Base-by-base conservation (phyloP, 2,329 filamentous ascomycete species). In the Paecilomyces fulvus region DNA sequence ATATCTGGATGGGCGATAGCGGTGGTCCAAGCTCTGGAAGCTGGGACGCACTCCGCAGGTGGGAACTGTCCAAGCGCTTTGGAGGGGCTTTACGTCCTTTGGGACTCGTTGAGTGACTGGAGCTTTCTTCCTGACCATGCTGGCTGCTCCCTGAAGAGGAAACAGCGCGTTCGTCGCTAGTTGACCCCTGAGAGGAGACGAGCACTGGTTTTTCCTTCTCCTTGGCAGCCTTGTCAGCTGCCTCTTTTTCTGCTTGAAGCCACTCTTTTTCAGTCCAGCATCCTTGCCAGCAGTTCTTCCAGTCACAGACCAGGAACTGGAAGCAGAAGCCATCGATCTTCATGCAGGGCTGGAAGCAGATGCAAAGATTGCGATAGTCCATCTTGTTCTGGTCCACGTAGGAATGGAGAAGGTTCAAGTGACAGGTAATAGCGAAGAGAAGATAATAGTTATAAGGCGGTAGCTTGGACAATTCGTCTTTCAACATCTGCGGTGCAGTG, bases 371-470 rank as follows among this genome's bases (percentile, higher is more conserved):
- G 68, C 90, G 86, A 70, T 92, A 96, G 69, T 95, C 90, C 92
- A 97, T 97, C 77, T 95, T 96, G 81, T 96, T 97, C 78, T 92
- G 92, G 61, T 95, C 90, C 23, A 91, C 88, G 71, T 95, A 92
- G 1, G 90, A 91, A 64, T 96, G 85, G 9, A 97, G 81, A 25
- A 96, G 82, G 65, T 91, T 96, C 52, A 97, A 85, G 67, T 97
- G 92, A 73, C 92, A 96, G 31, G 92, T 97, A 64, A 96, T 96
- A 65, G 92, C 92, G 70, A 97, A 97, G 5, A 97, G 84, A 12
- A 97, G 86, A 69, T 97, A 96, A 75, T 97, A 97, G 75, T 96
- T 95, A 79, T 94, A 96, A 0, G 92, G 92, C 6, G 92, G 89
- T n/a, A 97, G 80, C 64, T 90, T 92, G 1, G 92, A 96, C 2